Percentiles rank a stretch among this genome's conserved stretches.
These are phyloP conservation scores for Ustilago nuda DNA, from an alignment of 1,284 basidiomycete species.

Conservation along the genomic window DNA sequence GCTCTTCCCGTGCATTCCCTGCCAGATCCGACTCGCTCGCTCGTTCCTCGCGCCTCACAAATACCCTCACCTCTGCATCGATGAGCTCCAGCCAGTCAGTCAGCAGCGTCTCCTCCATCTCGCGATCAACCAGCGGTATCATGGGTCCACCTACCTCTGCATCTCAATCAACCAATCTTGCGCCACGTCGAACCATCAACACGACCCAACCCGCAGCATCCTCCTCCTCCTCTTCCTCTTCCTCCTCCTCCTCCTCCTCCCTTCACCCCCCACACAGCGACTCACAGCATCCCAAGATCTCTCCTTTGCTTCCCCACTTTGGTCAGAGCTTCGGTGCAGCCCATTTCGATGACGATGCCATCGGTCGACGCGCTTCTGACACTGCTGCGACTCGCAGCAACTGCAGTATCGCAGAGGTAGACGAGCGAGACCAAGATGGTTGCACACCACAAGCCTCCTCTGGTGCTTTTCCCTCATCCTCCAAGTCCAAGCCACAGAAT, in stretches of 20 bases:
- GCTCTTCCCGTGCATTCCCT: slow-evolving; percentile 41
- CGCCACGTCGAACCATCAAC: slow-evolving; percentile 10
- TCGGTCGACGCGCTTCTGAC: slow-evolving; percentile 9
- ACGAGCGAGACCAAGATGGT: slow-evolving; percentile 25
- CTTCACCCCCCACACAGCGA: not conserved
- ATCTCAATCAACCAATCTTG: slow-evolving; percentile 27
- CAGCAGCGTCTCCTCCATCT: slow-evolving; percentile 27
- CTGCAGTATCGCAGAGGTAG: slow-evolving; percentile 37
- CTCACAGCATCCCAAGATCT: slow-evolving; percentile 21
- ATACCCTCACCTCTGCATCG: slow-evolving; percentile 10
- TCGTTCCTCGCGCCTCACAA: slow-evolving; percentile 21
- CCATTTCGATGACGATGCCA: slow-evolving; percentile 28
- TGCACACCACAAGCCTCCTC: slow-evolving; percentile 33
- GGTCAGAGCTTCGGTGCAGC: slow-evolving; percentile 39
- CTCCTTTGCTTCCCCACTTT: slow-evolving; percentile 47
- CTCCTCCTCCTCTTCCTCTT: not conserved
- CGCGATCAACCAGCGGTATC: slow-evolving; percentile 34
- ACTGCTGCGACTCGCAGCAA: slow-evolving; percentile 11
- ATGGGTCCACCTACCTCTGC: slow-evolving; percentile 45
- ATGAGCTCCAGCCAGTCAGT: slow-evolving; percentile 33
- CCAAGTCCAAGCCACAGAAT: slow-evolving; percentile 25
- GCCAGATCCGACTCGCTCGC: slow-evolving; percentile 39
- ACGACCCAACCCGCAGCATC: not conserved
- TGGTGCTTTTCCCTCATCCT: slow-evolving; percentile 17
- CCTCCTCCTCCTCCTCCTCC: slow-evolving; percentile 1